Evolutionary conservation across 2,329 filamentous ascomycete species (phyloP), one percentile per base, ranked within the genome.

Genomic region (Pseudogymnoascus sp.): DNA sequence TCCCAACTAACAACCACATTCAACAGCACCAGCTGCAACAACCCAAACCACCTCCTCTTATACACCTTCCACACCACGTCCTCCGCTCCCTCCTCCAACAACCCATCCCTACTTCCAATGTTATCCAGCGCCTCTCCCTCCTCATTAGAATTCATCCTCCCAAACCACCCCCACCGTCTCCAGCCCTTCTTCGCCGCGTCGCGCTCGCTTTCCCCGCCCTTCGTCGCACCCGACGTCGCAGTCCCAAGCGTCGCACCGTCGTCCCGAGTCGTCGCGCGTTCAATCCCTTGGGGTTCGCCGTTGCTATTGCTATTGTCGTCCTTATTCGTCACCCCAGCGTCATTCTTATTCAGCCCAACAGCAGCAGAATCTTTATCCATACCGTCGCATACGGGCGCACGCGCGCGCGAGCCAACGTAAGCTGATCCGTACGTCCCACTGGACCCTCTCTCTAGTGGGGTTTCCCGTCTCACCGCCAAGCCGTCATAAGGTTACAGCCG

Each of bases 1-100:
- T 95, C 90, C 92, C 92, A 97, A 69, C 89, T 95, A 39, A 96
- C 87, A 62, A 97, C 83, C 60, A 96, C 86, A 71, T 97, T 99
- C 74, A 97, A 77, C 68, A 97, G 74, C 5, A 91, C 87, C 69
- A 97, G 75, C 73, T 96, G 89, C 19, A 82, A 75, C 58, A 99
- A 77, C 0, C 94, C 94, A 71, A 96, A 89, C 85, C 90, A 99
- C 45, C 94, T 82, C 69, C 90, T 82, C 74, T 88, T 92, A 71
- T 97, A 97, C 19, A 88, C 81, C 63, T 73, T 77, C 67, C 78
- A 82, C 59, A 65, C 66, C 23, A 45, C 30, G 30, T 41, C 55
- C 19, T 37, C 56, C 13, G 5, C 48, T 13, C 13, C 26, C 3
- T 48, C 57, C 39, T 57, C 60, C 58, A 45, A 52, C 28, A 37